Evolutionary conservation across 1,284 basidiomycete genomes (phyloP).

Genomic region (Malassezia caprae): DNA sequence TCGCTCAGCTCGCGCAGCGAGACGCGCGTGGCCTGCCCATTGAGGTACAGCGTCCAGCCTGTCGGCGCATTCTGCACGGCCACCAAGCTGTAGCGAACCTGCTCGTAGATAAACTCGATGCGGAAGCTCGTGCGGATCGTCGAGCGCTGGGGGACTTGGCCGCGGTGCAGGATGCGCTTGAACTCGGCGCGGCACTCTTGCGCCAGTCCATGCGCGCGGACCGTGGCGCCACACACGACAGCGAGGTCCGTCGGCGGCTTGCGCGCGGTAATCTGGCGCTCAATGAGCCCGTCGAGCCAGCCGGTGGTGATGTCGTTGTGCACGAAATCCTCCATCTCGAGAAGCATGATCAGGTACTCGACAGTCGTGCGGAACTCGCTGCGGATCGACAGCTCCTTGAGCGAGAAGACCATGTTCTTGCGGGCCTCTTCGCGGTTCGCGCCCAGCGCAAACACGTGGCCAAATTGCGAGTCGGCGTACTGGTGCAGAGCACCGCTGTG

Average conservation of each 20-base stretch:
- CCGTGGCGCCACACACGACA: conserved; percentile 84
- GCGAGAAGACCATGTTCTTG: conserved; percentile 98
- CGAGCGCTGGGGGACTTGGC: conserved; percentile 89
- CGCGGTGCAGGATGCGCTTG: conserved; percentile 90
- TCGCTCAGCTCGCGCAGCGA: conserved; percentile 68
- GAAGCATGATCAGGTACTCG: conserved; percentile 82
- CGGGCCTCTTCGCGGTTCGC: conserved; percentile 87
- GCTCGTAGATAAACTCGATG: conserved; percentile 89
- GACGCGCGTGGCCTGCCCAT: conserved; percentile 55
- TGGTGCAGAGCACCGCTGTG: conserved; percentile 94
- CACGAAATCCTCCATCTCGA: conserved; percentile 92
- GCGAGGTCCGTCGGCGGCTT: conserved; percentile 83
- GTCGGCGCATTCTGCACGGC: conserved; percentile 79
- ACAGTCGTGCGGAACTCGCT: conserved; percentile 98
- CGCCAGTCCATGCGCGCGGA: conserved; percentile 83
- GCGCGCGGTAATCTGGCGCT: conserved; percentile 87
- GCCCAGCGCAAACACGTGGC: conserved; percentile 98
- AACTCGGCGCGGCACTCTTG: conserved; percentile 86
- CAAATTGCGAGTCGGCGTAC: conserved; percentile 71
- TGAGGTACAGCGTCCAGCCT: conserved; percentile 88
- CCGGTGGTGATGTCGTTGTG: conserved; percentile 96
- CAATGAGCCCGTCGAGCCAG: conserved; percentile 96
- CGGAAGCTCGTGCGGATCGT: conserved; percentile 93
- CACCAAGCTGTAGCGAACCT: conserved; percentile 88
- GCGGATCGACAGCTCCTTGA: conserved; percentile 96